A percentile compares a stretch with the other conserved stretches of the same genome.
Conservation (phyloP, 257 asterid species). For the Verbena officinalis region DNA sequence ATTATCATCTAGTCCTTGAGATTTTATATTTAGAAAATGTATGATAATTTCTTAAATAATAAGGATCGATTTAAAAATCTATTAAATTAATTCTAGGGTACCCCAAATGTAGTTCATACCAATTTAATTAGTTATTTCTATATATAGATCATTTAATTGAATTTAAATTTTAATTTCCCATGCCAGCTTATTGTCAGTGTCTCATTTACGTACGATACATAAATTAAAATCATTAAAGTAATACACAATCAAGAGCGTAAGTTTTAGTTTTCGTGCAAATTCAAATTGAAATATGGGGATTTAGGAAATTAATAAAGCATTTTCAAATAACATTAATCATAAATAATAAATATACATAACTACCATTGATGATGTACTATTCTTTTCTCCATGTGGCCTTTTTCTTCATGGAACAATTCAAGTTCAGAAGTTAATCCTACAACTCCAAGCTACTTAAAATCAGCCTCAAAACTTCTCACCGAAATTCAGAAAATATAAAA, state of each 20-base stretch:
- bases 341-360: neutral
- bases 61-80: too few relatives aligned
- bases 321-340: slow-evolving; percentile 8
- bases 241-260: slow-evolving; percentile 23
- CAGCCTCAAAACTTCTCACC: too few relatives aligned
- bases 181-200: slow-evolving; percentile 1
- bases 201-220: slow-evolving; percentile 10
- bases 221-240: neutral
- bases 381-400: neutral
- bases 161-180: slow-evolving; percentile 14
- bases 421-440: too few relatives aligned
- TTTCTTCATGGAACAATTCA: too few relatives aligned
- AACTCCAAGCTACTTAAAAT: too few relatives aligned
- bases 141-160: neutral
- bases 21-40: too few relatives aligned
- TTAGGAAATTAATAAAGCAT: neutral
- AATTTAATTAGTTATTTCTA: neutral
- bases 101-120: too few relatives aligned
- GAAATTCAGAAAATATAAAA: too few relatives aligned
- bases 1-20: too few relatives aligned
- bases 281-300: slow-evolving; percentile 15
- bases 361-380: neutral
- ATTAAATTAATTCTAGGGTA: too few relatives aligned
- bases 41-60: too few relatives aligned
- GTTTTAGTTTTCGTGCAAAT: slow-evolving; percentile 15